Conservation (phyloP, 2,329 filamentous ascomycete genomes). For the Epichloe elymi region DNA sequence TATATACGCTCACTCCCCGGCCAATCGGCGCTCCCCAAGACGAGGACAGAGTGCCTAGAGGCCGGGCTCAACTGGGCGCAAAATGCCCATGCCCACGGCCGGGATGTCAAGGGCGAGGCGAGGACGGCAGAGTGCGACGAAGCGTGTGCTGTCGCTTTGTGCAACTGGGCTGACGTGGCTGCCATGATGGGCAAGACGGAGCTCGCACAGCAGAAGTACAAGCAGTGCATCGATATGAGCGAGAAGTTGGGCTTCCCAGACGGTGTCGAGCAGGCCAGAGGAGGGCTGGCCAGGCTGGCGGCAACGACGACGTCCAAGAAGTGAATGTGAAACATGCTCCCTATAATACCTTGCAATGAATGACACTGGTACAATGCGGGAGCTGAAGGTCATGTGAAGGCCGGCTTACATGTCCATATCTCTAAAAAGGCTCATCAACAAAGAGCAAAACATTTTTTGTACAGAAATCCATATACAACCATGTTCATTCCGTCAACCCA, state of each 20-base stretch:
- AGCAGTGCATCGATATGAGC: slow-evolving; percentile 52
- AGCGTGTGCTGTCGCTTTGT: slow-evolving; percentile 71
- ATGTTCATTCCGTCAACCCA: no score
- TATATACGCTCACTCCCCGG: slow-evolving; percentile 15
- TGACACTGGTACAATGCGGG: no score
- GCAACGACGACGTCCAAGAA: slow-evolving; percentile 3
- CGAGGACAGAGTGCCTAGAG: slow-evolving; percentile 49
- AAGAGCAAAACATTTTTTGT: no score
- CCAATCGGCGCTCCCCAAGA: slow-evolving; percentile 22
- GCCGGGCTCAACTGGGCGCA: slow-evolving; percentile 67
- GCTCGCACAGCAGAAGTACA: slow-evolving; percentile 55
- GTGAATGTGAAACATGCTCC: background rate
- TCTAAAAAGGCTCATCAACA: no score
- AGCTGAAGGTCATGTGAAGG: no score
- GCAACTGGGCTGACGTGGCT: slow-evolving; percentile 76
- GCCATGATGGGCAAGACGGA: slow-evolving; percentile 54
- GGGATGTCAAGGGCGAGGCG: slow-evolving; percentile 49
- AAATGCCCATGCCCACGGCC: slow-evolving; percentile 58
- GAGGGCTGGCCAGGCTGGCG: slow-evolving; percentile 28
- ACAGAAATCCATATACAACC: no score
- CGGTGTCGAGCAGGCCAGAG: slow-evolving; percentile 38
- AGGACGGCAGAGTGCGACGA: slow-evolving; percentile 70
- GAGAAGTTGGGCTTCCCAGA: slow-evolving; percentile 37
- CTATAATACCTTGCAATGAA: no score
- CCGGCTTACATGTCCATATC: no score